Conservation (phyloP, 108 stramenopile species). For the Pseudonitzschia multiseries region DNA sequence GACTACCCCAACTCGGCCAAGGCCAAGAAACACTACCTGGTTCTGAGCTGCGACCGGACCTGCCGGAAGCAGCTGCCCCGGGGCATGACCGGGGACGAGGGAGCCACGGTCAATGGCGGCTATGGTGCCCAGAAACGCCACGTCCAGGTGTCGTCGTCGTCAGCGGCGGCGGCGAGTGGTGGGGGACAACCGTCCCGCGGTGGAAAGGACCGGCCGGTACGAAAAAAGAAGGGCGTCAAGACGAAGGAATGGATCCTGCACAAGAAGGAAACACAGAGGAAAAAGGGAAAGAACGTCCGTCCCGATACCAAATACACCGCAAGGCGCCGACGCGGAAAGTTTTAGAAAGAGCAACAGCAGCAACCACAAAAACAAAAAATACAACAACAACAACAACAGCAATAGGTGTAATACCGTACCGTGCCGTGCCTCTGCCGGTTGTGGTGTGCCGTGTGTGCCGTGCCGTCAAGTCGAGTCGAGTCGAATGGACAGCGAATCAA, state of each 20-base stretch:
- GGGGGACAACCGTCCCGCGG: background rate
- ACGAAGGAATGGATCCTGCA: conserved; percentile 97
- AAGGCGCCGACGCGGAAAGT: conserved; percentile 90
- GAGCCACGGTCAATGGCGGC: no score
- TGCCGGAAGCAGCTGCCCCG: conserved; percentile 44
- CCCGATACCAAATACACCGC: conserved; percentile 97
- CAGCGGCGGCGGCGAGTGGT: no score
- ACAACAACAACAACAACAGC: no score
- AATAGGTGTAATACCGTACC: no score
- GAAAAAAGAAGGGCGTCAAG: conserved; percentile 75
- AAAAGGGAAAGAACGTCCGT: conserved; percentile 92
- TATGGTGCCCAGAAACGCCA: no score
- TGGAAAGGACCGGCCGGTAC: conserved; percentile 36
- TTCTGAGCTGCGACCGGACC: conserved; percentile 89
- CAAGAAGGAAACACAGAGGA: conserved; percentile 95
- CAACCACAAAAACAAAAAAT: no score
- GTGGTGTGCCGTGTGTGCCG: no score
- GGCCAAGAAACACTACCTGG: conserved; percentile 99
- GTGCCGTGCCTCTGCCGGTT: no score
- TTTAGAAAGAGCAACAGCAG: no score
- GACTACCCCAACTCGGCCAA: conserved; percentile 99
- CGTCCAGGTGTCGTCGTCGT: conserved; percentile 31
- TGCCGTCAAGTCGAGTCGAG: no score
- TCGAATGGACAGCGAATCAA: no score
- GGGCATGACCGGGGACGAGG: conserved; percentile 41